Base-by-base conservation (phyloP, 1,284 basidiomycete species). In the Ganoderma leucocontextum region DNA sequence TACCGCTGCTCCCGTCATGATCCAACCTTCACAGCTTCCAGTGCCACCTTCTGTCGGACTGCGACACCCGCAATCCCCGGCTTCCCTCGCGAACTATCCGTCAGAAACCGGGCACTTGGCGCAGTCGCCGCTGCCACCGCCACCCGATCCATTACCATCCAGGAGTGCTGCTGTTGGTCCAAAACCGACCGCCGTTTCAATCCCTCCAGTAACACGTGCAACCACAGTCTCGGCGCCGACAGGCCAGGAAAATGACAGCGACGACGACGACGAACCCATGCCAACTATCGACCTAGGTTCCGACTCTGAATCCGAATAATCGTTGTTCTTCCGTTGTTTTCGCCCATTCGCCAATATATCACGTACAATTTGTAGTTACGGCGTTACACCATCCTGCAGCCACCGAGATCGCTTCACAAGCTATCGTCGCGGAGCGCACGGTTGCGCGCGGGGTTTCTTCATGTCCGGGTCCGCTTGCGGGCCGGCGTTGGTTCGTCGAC, bases 211-310 rank as follows among this genome's bases (percentile, higher is more conserved):
- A 41, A 29, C 63, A 38, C 62, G 58, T 12, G 60, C 35, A 39
- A 10, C 42, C 4, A 25, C 76, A 72, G 63, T 66, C 22, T 70
- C 77, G 39, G 79, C 79, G 25, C 52, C 17, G 52, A 35, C 15
- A 17, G 52, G 33, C 15, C 52, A 55, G 52, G 29, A 35, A 17
- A 82, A 81, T 33, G 80, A 80, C 22, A 82, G 81, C 3, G 87
- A 85, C 29, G 85, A 86, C 55, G 84, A 87, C 7, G 85, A 86
- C 70, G 86, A 87, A 75, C 83, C 81, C 35, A 83, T 91, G 73
- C 89, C 90, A 1, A 74, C 79, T 41, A 86, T 89, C 33, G 81
- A 88, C 72, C 73, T 86, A 74, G 83, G 78, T 62, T 88, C 87
- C 7, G 87, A 88, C 71, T 86, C 83, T 25, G 80, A 82, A 38